Percentiles rank a stretch among this genome's conserved stretches.
Conservation (phyloP, 2,329 filamentous ascomycete species). For the Claviceps capensis region DNA sequence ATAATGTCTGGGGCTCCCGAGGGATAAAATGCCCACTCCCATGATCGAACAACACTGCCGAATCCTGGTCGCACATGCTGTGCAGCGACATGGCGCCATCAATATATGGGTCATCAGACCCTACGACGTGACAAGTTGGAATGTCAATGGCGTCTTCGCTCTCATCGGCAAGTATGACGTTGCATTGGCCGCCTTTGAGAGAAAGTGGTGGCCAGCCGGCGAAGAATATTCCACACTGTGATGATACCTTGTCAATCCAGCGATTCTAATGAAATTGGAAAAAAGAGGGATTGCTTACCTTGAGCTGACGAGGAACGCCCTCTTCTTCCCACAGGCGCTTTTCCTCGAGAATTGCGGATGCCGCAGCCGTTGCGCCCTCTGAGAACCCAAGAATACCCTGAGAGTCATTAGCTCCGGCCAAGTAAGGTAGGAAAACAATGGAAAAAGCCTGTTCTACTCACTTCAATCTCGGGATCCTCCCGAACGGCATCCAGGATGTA, state of each 20-base stretch:
- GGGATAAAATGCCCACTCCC: slow-evolving; percentile 52
- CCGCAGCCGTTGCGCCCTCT: slow-evolving; percentile 43
- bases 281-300: slow-evolving; percentile 11
- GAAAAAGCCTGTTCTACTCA: slow-evolving; percentile 3
- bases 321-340: slow-evolving; percentile 20
- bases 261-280: too few relatives aligned
- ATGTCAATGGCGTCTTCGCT: slow-evolving; percentile 35
- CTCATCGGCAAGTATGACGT: slow-evolving; percentile 34
- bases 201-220: slow-evolving; percentile 40
- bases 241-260: background rate
- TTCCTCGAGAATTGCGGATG: slow-evolving; percentile 38
- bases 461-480: slow-evolving; percentile 20
- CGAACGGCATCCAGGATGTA: slow-evolving; percentile 26
- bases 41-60: slow-evolving; percentile 48
- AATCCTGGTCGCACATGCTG: slow-evolving; percentile 47
- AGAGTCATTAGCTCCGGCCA: background rate
- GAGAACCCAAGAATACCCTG: slow-evolving; percentile 45
- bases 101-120: slow-evolving; percentile 45
- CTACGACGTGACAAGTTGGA: slow-evolving; percentile 39
- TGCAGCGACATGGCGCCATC: slow-evolving; percentile 47
- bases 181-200: slow-evolving; percentile 22
- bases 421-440: background rate
- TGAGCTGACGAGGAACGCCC: slow-evolving; percentile 21
- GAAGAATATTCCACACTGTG: slow-evolving; percentile 34
- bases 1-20: slow-evolving; percentile 33